Conservation (phyloP, 2,329 filamentous ascomycete species). For the Cladophialophora immunda region DNA sequence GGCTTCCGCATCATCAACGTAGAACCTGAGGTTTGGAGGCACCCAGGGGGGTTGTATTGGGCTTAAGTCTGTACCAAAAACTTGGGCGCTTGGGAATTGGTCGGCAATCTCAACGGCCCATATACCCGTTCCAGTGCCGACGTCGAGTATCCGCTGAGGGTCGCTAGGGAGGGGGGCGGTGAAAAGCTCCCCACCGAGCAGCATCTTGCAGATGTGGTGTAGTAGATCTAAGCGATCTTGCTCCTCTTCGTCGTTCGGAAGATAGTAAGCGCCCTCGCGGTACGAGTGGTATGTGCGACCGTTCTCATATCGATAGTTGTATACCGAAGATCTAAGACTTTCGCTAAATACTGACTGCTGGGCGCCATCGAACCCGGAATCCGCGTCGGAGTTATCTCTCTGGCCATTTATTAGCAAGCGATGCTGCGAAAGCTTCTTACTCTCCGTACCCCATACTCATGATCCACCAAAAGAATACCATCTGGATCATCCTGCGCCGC, state of each 20-base stretch:
- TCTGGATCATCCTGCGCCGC: not conserved
- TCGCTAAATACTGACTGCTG: not conserved
- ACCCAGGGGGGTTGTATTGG: conserved; percentile 47
- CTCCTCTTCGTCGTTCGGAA: conserved; percentile 14
- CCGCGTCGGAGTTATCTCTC: not conserved
- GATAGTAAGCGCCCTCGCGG: conserved; percentile 4
- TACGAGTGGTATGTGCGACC: conserved; percentile 14
- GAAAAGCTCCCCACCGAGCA: conserved; percentile 6
- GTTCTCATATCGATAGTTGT: conserved; percentile 15
- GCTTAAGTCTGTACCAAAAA: conserved; percentile 51
- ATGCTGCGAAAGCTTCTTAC: not conserved
- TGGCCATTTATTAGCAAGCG: conserved; percentile 1
- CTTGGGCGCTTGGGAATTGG: conserved; percentile 13
- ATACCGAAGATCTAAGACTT: conserved; percentile 9
- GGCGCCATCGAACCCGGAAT: conserved; percentile 2
- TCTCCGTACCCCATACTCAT: not conserved
- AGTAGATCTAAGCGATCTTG: conserved; percentile 10
- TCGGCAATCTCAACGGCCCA: conserved; percentile 13
- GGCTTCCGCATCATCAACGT: conserved; percentile 45
- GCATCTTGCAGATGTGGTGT: conserved; percentile 14
- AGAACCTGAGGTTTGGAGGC: conserved; percentile 45
- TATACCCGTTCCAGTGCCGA: no score
- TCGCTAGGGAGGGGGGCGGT: conserved; percentile 7
- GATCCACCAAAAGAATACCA: not conserved
- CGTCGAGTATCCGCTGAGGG: conserved; percentile 4